phyloP scores from a whole-genome alignment of 108 stramenopile genomes.

The Bacterosira constricta region DNA sequence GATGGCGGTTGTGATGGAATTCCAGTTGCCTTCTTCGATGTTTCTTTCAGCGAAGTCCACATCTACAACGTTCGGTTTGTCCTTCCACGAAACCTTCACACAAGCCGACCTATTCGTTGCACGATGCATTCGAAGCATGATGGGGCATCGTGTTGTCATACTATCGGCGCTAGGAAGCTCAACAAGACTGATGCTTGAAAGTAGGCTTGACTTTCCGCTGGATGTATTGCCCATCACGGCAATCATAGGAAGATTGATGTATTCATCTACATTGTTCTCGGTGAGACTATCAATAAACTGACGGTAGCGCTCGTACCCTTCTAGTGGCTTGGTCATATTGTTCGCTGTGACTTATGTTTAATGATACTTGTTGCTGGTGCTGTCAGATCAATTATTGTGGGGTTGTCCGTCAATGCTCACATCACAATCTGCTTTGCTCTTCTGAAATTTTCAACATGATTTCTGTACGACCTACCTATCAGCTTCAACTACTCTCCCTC shows the following conservation, averaged over 20 bases:
- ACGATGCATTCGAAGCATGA: constrained; percentile 31
- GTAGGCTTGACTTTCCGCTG: constrained; percentile 64
- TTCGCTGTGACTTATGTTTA: too few species aligned
- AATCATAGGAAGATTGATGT: constrained; percentile 63
- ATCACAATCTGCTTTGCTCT: too few species aligned
- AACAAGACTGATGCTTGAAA: constrained; percentile 47
- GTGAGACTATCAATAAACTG: constrained; percentile 41
- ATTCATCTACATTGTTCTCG: constrained; percentile 41
- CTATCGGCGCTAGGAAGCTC: constrained; percentile 62
- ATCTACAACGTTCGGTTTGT: constrained; percentile 7
- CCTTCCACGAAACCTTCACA: constrained; percentile 52
- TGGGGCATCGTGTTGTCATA: constrained; percentile 64
- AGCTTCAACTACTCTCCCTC: too few species aligned
- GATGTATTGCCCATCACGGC: constrained; percentile 71
- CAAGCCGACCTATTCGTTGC: constrained; percentile 22
- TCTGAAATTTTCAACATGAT: too few species aligned
- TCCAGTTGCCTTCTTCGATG: constrained; percentile 41
- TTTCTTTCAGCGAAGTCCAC: constrained; percentile 19
- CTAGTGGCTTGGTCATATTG: constrained; percentile 16
- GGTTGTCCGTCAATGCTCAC: too few species aligned
- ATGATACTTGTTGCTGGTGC: too few species aligned
- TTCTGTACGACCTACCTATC: too few species aligned
- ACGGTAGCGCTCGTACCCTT: constrained; percentile 27
- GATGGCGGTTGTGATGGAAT: constrained; percentile 35
- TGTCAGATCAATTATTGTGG: too few species aligned